A percentile compares a stretch with the other conserved stretches of the same genome.
Evolutionary conservation across 78 protist species (phyloP).

Genomic region (Dictyostelium discoideum): dicty_2.7 NC_007091.3:1056001-1056500

Average conservation of each 20-base stretch:
- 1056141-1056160: conserved; percentile 62
- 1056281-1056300: conserved; percentile 21
- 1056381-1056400: conserved; percentile 11
- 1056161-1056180: conserved; percentile 7
- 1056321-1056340: conserved; percentile 35
- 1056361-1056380: conserved; percentile 57
- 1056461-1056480: conserved; percentile 25
- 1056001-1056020: conserved; percentile 76
- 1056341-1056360: conserved; percentile 73
- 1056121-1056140: conserved; percentile 61
- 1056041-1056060: conserved; percentile 47
- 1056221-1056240: neutral
- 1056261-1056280: neutral
- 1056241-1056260: neutral
- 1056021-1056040: conserved; percentile 49
- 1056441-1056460: conserved; percentile 41
- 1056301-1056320: conserved; percentile 28
- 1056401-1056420: conserved; percentile 36
- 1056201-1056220: conserved; percentile 63
- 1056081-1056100: conserved; percentile 48
- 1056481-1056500: conserved; percentile 36
- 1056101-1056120: conserved; percentile 68
- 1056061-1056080: conserved; percentile 66
- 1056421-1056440: conserved; percentile 17
- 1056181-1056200: conserved; percentile 18